Evolutionary conservation across 116 monocot genomes (phyloP).

Genomic region (Papilionanthe hybrid): DNA sequence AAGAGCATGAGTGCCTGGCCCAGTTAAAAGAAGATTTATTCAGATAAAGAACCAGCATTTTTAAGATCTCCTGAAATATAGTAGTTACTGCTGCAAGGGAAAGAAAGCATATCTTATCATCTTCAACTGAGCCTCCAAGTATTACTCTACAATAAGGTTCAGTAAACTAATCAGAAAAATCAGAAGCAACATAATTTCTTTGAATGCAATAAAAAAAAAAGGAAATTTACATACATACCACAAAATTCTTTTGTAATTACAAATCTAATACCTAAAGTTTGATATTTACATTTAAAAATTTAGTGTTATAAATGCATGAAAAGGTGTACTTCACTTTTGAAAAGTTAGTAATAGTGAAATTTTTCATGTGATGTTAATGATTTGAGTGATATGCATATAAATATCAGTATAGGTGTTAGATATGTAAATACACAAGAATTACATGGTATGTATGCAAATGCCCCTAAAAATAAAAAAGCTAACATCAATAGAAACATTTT

Average conservation of each 20-base stretch:
- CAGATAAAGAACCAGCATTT: conserved; percentile 37
- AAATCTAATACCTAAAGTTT: no score
- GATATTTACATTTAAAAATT: no score
- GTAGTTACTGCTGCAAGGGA: conserved; percentile 37
- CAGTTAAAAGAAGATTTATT: conserved; percentile 48
- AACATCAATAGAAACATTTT: neutral
- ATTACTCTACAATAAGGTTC: conserved; percentile 44
- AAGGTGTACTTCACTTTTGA: no score
- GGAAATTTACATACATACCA: no score
- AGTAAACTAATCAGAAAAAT: conserved; percentile 4
- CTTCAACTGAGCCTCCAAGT: conserved; percentile 71
- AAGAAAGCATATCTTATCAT: conserved; percentile 58
- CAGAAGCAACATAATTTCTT: conserved; percentile 5
- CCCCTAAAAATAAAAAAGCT: neutral
- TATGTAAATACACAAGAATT: no score
- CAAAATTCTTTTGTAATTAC: no score
- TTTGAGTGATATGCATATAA: no score
- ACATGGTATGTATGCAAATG: no score
- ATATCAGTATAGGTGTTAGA: no score
- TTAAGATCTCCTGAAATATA: conserved; percentile 46
- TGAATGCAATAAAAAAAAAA: neutral
- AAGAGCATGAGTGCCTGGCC: conserved; percentile 40
- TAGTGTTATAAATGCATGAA: no score
- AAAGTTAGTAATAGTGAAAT: no score
- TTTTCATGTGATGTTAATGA: no score